Conservation (phyloP, 2,329 filamentous ascomycete species). For the Lachnellula occidentalis region DNA sequence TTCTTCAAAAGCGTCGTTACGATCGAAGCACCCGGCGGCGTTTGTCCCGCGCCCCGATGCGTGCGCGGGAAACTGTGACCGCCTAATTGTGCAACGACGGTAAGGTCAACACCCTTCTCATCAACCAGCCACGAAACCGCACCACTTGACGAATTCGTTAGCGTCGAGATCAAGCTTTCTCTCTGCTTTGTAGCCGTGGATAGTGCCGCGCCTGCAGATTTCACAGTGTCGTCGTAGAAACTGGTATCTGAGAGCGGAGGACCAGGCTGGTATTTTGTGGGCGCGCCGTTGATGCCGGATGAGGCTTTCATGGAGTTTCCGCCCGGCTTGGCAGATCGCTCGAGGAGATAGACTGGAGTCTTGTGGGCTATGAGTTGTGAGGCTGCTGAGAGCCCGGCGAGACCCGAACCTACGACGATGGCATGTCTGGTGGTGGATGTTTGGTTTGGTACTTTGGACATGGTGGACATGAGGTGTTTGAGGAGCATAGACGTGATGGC, state of each 20-base stretch:
- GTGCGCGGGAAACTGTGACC: conserved; percentile 53
- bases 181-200: conserved; percentile 22
- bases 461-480: conserved; percentile 1
- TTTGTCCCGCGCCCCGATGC: conserved; percentile 50
- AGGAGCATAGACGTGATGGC: conserved; percentile 13
- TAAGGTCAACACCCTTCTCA: conserved; percentile 52
- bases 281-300: conserved; percentile 59
- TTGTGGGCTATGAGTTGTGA: conserved; percentile 48
- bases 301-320: conserved; percentile 64
- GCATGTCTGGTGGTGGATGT: conserved; percentile 29
- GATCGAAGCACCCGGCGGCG: conserved; percentile 55
- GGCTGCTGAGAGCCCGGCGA: conserved; percentile 57
- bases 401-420: conserved; percentile 59
- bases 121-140: conserved; percentile 54
- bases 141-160: conserved; percentile 43
- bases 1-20: conserved; percentile 47
- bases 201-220: conserved; percentile 44
- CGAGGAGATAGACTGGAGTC: conserved; percentile 51
- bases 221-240: conserved; percentile 52
- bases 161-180: conserved; percentile 41
- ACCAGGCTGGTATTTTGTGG: conserved; percentile 49
- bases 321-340: conserved; percentile 54
- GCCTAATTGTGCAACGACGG: conserved; percentile 52
- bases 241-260: conserved; percentile 33
- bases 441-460: not conserved